Base-by-base conservation (phyloP, 345 rosid species). In the Kernera saxatilis region DNA sequence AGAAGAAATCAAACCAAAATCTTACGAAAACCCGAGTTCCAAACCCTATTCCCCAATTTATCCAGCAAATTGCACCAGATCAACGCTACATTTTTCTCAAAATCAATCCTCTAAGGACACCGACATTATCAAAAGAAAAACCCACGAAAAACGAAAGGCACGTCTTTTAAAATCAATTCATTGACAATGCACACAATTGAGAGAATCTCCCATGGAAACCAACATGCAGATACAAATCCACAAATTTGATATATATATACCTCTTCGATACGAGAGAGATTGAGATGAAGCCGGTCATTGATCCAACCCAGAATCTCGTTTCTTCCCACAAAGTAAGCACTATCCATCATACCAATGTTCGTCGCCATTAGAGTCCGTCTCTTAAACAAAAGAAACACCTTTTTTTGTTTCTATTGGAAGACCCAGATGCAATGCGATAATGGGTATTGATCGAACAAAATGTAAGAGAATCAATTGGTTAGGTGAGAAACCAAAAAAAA, bases 321-420 rank as follows among this genome's bases (percentile, higher is more conserved):
- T 74, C 99, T 83, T 29, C 99, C 99, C 41, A 94, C 99, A 53
- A 94, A 94, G 81, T 94, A 94, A 3, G 96, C 99, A 79, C 96
- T 83, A 66, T 91, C 97, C 97, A 94, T 94, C 90, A 89, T 94
- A 32, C 99, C 99, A 37, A 94, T 91, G 74, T 84, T 89, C 19
- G 89, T 74, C 46, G 99, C 90, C 99, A 94, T 93, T 61, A 30
- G 27, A 12, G 44, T 40, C 54, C 26, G 4, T 68, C 44, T 41
- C 44, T 37, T 0, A 19, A 50, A 50, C 12, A 5, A 35, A 10
- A 55, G 35, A 30, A 32, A 15, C n/a, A 52, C 19, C n/a, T 26
- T 55, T 26, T 25, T 8, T 27, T 37, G 0, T 19, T 54, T 54
- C 8, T 13, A 41, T 29, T 26, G 52, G 14, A 39, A 69, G n/a